These are phyloP conservation scores for Hymenoscyphus fructigenus DNA, from an alignment of 2,329 filamentous ascomycete genomes.

Conservation along the genomic window DNA sequence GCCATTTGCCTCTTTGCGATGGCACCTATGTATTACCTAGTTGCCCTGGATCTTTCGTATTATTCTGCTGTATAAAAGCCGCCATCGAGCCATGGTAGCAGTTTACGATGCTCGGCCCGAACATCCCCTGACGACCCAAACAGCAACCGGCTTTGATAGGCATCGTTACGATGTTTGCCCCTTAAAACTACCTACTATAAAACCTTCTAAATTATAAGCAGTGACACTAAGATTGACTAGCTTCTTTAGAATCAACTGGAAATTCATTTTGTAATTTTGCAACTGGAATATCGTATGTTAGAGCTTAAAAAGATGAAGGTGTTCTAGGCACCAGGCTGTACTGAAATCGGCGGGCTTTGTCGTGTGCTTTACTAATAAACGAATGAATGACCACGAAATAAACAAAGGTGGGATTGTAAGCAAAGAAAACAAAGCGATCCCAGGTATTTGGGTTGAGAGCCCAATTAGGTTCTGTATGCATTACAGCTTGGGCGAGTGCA, in stretches of 20 bases:
- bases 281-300: not conserved
- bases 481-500: no score
- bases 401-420: no score
- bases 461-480: no score
- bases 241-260: not conserved
- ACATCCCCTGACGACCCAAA: not conserved
- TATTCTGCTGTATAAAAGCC: not conserved
- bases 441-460: no score
- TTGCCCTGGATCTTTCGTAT: not conserved
- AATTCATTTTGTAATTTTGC: not conserved
- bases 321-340: not conserved
- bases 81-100: not conserved
- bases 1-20: slow-evolving; percentile 51
- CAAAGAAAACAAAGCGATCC: no score
- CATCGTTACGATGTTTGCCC: no score
- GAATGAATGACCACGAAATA: no score
- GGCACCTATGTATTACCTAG: not conserved
- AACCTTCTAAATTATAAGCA: no score
- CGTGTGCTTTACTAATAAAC: no score
- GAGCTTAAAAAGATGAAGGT: not conserved
- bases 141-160: not conserved
- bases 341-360: no score
- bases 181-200: no score
- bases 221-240: no score
- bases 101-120: not conserved